Conservation (phyloP, 1,284 basidiomycete genomes). For the Termitomyces sp. region DNA sequence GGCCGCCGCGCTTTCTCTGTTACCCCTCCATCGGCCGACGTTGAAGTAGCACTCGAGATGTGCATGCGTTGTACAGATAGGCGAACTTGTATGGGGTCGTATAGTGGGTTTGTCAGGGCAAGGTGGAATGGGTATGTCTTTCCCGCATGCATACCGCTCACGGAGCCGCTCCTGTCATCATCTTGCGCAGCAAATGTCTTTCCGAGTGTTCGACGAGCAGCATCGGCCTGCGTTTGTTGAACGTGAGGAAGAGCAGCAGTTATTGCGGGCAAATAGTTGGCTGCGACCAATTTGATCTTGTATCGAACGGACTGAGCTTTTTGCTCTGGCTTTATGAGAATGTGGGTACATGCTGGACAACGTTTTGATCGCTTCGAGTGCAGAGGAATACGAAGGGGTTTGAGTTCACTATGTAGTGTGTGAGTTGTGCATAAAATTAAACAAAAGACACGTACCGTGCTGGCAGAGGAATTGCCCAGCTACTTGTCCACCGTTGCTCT, state of each 20-base stretch:
- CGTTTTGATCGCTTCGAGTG: conserved; percentile 93
- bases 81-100: conserved; percentile 88
- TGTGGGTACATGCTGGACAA: conserved; percentile 91
- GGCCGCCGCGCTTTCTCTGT: conserved; percentile 55
- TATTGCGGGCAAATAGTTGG: conserved; percentile 89
- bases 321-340: conserved; percentile 96
- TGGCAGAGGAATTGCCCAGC: conserved; percentile 69
- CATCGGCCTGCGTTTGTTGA: conserved; percentile 37
- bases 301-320: conserved; percentile 90
- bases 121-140: conserved; percentile 84
- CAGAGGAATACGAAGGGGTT: conserved; percentile 84
- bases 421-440: conserved; percentile 3
- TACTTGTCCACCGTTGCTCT: conserved; percentile 77
- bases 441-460: conserved; percentile 47
- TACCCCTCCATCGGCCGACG: conserved; percentile 31
- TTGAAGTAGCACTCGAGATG: conserved; percentile 30
- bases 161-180: conserved; percentile 37
- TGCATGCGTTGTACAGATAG: conserved; percentile 66
- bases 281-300: conserved; percentile 96
- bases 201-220: conserved; percentile 42
- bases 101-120: conserved; percentile 87
- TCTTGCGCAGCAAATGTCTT: conserved; percentile 36
- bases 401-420: conserved; percentile 57
- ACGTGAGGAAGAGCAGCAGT: conserved; percentile 65
- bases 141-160: conserved; percentile 58